Base-by-base conservation (phyloP, 192 early-diverging fungal species). In the Umbelopsis vinacea region DNA sequence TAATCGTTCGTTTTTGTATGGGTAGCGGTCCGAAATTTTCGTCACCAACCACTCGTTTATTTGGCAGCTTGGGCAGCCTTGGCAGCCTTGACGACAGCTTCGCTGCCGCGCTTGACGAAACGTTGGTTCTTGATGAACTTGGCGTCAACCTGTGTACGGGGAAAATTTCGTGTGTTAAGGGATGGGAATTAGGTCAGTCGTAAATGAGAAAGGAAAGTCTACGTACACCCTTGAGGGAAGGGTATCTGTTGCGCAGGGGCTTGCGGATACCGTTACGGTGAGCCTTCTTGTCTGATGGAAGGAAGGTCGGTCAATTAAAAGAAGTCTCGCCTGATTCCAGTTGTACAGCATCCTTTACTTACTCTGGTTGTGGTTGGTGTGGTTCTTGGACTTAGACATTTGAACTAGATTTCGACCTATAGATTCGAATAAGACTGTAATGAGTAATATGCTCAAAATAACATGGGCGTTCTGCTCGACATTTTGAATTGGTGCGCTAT, bases 261-360 rank as follows among this genome's bases (percentile, higher is more conserved):
- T 97, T 97, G 90, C 95, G 97, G 88, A 99, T 96, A 89, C 98
- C 98, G 89, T 98, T 98, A 78, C 96, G 95, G 94, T 99, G 98
- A 89, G 96, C 96, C 93, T 99, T 98, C 83, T 86, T 89, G 91
- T 92, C 87, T 88, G 73, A 71, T 66, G 54, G 60, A 10, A n/a
- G 15, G 10, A 38, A 0, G 12, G 14, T 0, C 12, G 11, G 33
- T 19, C 19, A 35, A 0, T 38, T 6, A 12, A 43, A 43, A 6
- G 40, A 1, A 11, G 26, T 3, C 17, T 37, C 26, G 54, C 14
- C 4, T 23, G 8, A 12, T 19, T 63, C 29, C 10, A 4, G 2
- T 37, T 33, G 2, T 6, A 3, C 2, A n/a, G 33, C 12, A 12
- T 17, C 0, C 10, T 45, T 0, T 33, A 84, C 84, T 82, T 89